Evolutionary conservation across 176 grass and related monocot species (phyloP), one percentile per base, ranked within the genome.

Genomic region (Cenchrus purpureus): DNA sequence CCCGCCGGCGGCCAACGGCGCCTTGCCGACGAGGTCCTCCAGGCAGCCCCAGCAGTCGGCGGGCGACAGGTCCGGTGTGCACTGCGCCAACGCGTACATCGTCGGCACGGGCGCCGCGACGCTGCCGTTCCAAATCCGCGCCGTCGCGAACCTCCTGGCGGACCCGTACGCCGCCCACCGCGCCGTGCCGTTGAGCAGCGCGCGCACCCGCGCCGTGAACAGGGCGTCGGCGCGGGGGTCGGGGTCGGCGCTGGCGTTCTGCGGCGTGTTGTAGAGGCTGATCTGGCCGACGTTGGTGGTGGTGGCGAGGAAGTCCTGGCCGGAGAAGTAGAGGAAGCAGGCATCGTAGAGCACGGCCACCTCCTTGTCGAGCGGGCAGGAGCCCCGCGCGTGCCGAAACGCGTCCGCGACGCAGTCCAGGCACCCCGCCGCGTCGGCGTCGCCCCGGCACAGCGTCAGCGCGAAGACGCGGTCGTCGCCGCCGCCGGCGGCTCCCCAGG

Each of bases 371-470:
- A 44, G 28, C 3, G 68, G 69, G 66, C 91, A 92, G 15, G 45
- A 43, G 44, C 16, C 49, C 1, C 10, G 31, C 16, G 73, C 63
- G 55, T 80, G 31, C 42, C 20, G 12, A 10, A 82, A 61, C 16
- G 92, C 87, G 59, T 58, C 42, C 22, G 52, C 7, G 8, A 93
- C 65, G 82, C 78, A 90, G 46, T 32, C 57, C 19, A 51, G 8
- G 63, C 92, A 94, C 25, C 28, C 57, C 16, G 75, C 44, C 78
- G 79, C 52, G 75, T 74, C 68, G 62, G 15, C 22, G 49, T 91
- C 92, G 2, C 92, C 89, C 0, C 86, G 84, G 77, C 89, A 94
- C 74, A 89, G 75, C 6, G 60, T 71, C 44, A 87, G 77, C 64
- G 76, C 89, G 15, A 82, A 87, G 12, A 91, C 7, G 71, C 77